Evolutionary conservation across 1,284 basidiomycete species (phyloP).

Genomic region (Trametes polyzona): DNA sequence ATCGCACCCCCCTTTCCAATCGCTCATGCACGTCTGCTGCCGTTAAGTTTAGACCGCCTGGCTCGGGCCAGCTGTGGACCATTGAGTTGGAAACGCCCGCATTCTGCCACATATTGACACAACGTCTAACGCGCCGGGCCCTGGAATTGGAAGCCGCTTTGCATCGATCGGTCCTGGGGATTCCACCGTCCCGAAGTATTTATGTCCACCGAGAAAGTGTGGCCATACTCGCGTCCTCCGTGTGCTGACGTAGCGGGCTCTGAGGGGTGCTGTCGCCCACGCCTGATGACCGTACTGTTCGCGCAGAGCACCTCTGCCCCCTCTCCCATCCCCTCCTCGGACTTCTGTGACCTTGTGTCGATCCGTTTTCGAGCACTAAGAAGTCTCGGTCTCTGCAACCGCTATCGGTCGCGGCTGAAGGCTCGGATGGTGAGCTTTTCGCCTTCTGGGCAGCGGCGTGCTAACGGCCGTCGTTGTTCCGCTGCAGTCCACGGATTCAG

Average conservation of each 20-base stretch:
- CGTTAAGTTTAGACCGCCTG: constrained; percentile 26
- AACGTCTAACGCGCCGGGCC: constrained; percentile 23
- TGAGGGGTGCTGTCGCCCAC: constrained; percentile 6
- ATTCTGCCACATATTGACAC: constrained; percentile 21
- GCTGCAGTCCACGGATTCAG: constrained; percentile 6
- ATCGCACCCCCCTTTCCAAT: constrained; percentile 28
- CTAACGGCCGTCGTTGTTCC: not conserved
- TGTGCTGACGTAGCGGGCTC: constrained; percentile 21
- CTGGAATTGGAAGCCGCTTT: constrained; percentile 24
- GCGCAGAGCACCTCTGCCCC: constrained; percentile 10
- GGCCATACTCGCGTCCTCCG: constrained; percentile 22
- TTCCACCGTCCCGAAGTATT: constrained; percentile 19
- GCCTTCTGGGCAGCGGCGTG: not conserved
- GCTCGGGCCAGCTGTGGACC: constrained; percentile 18
- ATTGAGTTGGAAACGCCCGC: constrained; percentile 20
- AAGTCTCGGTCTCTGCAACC: not conserved
- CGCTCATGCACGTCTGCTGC: constrained; percentile 22
- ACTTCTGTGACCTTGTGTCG: constrained; percentile 4
- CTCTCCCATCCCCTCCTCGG: constrained; percentile 1
- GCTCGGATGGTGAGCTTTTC: not conserved
- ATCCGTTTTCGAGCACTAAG: not conserved
- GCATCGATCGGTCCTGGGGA: constrained; percentile 22
- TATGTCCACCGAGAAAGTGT: constrained; percentile 22
- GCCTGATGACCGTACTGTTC: constrained; percentile 11
- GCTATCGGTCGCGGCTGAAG: not conserved